Conservation (phyloP, 2,329 filamentous ascomycete species). For the Apiospora kogelbergensis region DNA sequence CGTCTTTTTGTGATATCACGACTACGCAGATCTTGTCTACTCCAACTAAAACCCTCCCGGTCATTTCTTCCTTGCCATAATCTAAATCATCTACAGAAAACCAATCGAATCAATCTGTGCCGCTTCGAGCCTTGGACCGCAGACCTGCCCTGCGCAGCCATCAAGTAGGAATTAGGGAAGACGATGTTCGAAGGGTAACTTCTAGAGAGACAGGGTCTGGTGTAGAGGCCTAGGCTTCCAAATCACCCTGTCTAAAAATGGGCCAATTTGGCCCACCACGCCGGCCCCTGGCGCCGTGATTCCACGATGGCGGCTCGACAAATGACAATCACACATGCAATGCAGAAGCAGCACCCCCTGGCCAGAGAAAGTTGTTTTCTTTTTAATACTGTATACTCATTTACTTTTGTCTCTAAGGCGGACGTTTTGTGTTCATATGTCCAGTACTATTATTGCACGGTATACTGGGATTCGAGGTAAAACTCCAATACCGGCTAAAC, state of each 20-base stretch:
- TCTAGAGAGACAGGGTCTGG: background rate
- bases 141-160: background rate
- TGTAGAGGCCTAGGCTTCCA: background rate
- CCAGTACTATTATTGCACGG: background rate
- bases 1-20: background rate
- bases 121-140: background rate
- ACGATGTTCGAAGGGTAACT: background rate
- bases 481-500: background rate
- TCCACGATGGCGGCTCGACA: constrained; percentile 4
- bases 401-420: background rate
- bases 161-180: background rate
- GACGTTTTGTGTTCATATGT: background rate
- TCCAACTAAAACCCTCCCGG: background rate
- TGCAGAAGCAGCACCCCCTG: background rate
- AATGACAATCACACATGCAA: background rate
- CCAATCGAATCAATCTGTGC: background rate
- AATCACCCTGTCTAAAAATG: background rate
- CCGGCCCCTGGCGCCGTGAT: constrained; percentile 1
- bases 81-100: background rate
- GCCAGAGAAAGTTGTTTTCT: background rate
- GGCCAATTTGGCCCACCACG: background rate
- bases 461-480: background rate
- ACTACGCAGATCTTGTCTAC: background rate
- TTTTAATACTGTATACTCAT: background rate
- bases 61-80: no score